These are phyloP conservation scores for Truncatella angustata DNA, from an alignment of 2,329 filamentous ascomycete species.

Conservation along the genomic window DNA sequence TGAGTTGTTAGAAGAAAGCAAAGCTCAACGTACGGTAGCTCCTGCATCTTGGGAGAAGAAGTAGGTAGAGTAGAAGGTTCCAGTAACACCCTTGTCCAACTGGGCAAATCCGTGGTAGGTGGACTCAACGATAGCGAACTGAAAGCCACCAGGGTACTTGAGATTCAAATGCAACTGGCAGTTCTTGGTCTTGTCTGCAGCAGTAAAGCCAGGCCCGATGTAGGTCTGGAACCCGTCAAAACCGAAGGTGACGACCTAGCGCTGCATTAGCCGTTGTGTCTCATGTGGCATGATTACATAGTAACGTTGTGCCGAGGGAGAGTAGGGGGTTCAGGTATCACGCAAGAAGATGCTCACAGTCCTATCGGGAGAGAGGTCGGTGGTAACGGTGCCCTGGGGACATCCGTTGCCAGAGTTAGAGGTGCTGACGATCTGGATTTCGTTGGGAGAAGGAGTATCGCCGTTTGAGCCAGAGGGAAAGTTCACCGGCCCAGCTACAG, in stretches of 20 bases:
- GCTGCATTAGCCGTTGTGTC: not conserved
- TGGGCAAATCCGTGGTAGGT: conserved; percentile 49
- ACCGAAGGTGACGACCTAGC: conserved; percentile 43
- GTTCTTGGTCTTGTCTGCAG: conserved; percentile 41
- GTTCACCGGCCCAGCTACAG: conserved; percentile 35
- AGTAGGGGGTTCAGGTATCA: too few relatives aligned
- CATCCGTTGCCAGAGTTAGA: conserved; percentile 44
- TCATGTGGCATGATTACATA: not conserved
- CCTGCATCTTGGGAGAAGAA: conserved; percentile 45
- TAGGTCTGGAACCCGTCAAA: conserved; percentile 47
- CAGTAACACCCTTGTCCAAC: conserved; percentile 42
- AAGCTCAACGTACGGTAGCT: conserved; percentile 35
- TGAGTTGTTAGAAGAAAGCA: not conserved
- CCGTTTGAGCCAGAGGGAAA: too few relatives aligned
- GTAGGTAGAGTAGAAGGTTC: conserved; percentile 45
- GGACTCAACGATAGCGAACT: conserved; percentile 43
- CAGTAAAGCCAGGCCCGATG: conserved; percentile 39
- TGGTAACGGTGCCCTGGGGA: conserved; percentile 41
- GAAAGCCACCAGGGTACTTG: conserved; percentile 45
- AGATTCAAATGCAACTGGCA: conserved; percentile 46
- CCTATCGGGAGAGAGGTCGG: conserved; percentile 39
- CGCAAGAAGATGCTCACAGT: conserved; percentile 29
- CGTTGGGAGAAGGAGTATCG: conserved; percentile 35
- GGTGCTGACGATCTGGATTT: conserved; percentile 39
- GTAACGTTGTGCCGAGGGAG: not conserved